These are phyloP conservation scores for Triticum monococcum DNA, from an alignment of 176 grass and related monocot species.

Conservation along the genomic window DNA sequence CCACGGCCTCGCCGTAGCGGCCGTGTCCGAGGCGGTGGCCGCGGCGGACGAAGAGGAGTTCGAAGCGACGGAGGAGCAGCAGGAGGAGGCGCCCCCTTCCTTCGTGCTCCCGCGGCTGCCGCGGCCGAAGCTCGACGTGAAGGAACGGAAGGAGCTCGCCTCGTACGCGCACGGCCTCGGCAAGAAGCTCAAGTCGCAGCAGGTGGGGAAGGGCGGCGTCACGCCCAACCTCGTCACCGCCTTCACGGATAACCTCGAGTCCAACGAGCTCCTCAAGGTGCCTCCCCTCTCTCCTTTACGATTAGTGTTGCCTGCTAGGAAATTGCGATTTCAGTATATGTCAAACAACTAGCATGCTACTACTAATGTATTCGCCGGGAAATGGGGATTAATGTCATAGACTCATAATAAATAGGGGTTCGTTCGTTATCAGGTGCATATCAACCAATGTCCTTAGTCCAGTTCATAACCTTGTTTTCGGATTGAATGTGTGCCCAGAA, in stretches of 20 bases:
- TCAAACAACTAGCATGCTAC: not conserved
- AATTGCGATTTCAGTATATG: not conserved
- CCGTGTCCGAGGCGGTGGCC: slow-evolving; percentile 17
- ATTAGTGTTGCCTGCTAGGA: not conserved
- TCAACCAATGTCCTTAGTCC: not conserved
- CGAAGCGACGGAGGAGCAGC: slow-evolving; percentile 9
- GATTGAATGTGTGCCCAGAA: not conserved
- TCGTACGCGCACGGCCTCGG: slow-evolving; percentile 86
- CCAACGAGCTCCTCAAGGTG: slow-evolving; percentile 97
- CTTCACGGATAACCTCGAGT: slow-evolving; percentile 77
- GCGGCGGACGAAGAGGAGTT: slow-evolving; percentile 16
- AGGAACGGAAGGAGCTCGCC: slow-evolving; percentile 91
- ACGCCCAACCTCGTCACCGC: slow-evolving; percentile 62
- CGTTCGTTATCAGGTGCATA: not conserved
- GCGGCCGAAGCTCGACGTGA: slow-evolving; percentile 71
- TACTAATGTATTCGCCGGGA: not conserved
- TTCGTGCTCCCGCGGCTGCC: slow-evolving; percentile 50
- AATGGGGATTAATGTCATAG: not conserved
- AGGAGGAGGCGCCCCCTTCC: slow-evolving; percentile 12
- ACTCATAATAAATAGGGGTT: not conserved
- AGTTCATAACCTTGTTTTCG: not conserved
- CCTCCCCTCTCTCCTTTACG: not conserved
- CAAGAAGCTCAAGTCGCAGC: slow-evolving; percentile 90
- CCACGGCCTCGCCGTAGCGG: slow-evolving; percentile 10
- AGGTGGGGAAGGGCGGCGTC: slow-evolving; percentile 84